Percentiles rank a stretch among this genome's conserved stretches.
These are phyloP conservation scores for Nepenthes mirabilis DNA, from an alignment of 148 eudicot species.

Conservation along the genomic window DNA sequence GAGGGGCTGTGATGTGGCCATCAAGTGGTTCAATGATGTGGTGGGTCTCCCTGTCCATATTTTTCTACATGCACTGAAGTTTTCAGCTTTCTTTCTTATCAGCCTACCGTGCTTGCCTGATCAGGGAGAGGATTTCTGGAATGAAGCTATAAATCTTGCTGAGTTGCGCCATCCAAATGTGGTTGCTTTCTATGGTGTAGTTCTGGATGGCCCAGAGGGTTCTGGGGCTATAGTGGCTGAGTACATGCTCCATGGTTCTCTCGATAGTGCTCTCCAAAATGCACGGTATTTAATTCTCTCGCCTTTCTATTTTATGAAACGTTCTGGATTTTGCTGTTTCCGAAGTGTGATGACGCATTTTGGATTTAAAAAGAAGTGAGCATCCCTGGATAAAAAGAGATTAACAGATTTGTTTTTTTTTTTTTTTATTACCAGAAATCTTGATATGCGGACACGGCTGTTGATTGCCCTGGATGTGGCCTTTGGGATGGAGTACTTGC, in stretches of 20 bases:
- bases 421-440: slow-evolving; percentile 31
- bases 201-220: slow-evolving; percentile 88
- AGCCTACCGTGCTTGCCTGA: slow-evolving; percentile 1
- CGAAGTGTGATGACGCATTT: not conserved
- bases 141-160: slow-evolving; percentile 88
- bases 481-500: slow-evolving; percentile 96
- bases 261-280: slow-evolving; percentile 74
- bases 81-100: not conserved
- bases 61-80: not conserved
- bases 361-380: too few species aligned
- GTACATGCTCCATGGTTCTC: slow-evolving; percentile 92
- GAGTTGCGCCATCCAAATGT: slow-evolving; percentile 96
- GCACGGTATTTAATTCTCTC: slow-evolving; percentile 36
- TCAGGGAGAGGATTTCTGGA: slow-evolving; percentile 91
- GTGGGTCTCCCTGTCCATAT: slow-evolving; percentile 64
- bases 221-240: slow-evolving; percentile 93
- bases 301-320: not conserved
- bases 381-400: too few species aligned
- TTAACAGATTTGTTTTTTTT: too few species aligned
- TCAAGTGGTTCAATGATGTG: slow-evolving; percentile 84
- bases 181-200: slow-evolving; percentile 94
- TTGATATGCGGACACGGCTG: slow-evolving; percentile 77
- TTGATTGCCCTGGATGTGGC: slow-evolving; percentile 94
- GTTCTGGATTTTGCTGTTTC: not conserved
- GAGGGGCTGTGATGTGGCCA: slow-evolving; percentile 98